These are phyloP conservation scores for Aurantiochytrium sp. DNA, from an alignment of 108 stramenopile species.

Conservation along the genomic window DNA sequence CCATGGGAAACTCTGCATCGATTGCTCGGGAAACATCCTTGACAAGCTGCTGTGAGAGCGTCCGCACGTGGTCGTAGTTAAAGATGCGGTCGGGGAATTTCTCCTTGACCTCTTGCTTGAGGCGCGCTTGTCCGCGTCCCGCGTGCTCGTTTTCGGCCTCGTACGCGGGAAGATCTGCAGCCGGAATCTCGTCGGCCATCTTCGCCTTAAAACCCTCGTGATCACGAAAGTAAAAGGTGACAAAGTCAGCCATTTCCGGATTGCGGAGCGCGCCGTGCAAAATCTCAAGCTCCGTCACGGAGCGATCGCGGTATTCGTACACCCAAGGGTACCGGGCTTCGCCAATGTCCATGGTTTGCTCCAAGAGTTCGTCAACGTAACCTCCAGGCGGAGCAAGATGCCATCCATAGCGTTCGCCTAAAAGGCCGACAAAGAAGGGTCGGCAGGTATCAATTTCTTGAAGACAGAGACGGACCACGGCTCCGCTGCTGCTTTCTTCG, in stretches of 20 bases:
- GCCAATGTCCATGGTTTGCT: background rate
- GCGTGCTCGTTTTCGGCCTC: background rate
- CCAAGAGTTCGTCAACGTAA: background rate
- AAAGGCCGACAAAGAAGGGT: conserved; percentile 14
- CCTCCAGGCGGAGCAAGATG: background rate
- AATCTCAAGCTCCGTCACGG: conserved; percentile 7
- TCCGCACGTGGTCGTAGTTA: background rate
- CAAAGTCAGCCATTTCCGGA: background rate
- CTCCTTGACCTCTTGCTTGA: background rate
- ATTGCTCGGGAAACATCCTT: background rate
- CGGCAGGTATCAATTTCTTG: conserved; percentile 18
- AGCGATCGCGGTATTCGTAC: background rate
- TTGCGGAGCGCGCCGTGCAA: background rate
- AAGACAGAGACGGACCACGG: conserved; percentile 17
- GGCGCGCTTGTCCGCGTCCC: background rate
- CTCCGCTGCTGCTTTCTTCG: conserved; percentile 17
- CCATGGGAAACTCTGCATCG: background rate
- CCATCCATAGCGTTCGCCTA: conserved; percentile 26
- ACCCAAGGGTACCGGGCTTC: background rate
- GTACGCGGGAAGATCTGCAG: background rate
- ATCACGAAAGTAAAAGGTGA: background rate
- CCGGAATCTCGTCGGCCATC: background rate
- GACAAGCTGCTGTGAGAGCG: background rate
- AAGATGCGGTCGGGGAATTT: background rate
- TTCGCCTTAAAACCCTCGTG: background rate